Conservation (phyloP, 2,329 filamentous ascomycete genomes). For the Phialemonium atrogriseum region DNA sequence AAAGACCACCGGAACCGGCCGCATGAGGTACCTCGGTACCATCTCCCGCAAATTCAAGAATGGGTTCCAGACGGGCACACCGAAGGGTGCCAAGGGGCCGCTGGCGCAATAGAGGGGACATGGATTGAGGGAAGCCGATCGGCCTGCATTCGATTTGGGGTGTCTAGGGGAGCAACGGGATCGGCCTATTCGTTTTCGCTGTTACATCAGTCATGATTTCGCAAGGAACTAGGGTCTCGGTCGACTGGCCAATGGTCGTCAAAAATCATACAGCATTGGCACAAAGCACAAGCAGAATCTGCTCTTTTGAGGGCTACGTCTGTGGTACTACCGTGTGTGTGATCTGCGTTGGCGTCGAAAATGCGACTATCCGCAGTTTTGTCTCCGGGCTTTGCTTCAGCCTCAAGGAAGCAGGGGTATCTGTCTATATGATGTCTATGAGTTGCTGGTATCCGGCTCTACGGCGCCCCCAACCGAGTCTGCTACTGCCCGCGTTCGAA, state of each 20-base stretch:
- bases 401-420: too few species aligned
- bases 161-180: conserved; percentile 16
- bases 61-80: conserved; percentile 86
- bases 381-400: too few species aligned
- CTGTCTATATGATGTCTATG: too few species aligned
- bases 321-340: too few species aligned
- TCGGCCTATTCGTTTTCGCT: conserved; percentile 15
- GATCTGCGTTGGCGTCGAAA: too few species aligned
- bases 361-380: too few species aligned
- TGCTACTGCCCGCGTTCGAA: conserved; percentile 69
- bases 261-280: conserved; percentile 10
- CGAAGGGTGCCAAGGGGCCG: conserved; percentile 80
- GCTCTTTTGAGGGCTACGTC: too few species aligned
- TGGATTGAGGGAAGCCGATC: conserved; percentile 4
- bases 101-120: too few species aligned
- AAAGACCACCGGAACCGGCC: conserved; percentile 97
- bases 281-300: conserved; percentile 2
- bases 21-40: conserved; percentile 90
- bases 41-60: conserved; percentile 94
- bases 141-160: conserved; percentile 16
- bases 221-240: conserved; percentile 14
- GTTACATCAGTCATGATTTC: conserved; percentile 18
- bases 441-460: too few species aligned
- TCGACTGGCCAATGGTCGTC: conserved; percentile 16
- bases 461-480: too few species aligned